Base-by-base conservation (phyloP, 2,329 filamentous ascomycete species). In the Fusarium mundagurra region DNA sequence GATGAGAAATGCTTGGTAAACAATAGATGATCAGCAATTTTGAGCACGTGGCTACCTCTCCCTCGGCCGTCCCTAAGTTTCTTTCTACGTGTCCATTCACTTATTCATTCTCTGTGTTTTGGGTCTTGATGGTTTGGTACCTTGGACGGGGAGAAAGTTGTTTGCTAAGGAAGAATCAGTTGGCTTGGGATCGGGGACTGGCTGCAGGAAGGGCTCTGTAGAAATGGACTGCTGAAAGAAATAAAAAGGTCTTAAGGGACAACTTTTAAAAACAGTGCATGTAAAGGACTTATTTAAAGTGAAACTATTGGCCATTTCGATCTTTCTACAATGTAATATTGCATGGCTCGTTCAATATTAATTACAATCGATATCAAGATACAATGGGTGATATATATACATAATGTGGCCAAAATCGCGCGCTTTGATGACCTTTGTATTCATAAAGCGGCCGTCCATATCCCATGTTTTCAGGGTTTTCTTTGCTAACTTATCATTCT, bases 11-110 rank as follows among this genome's bases (percentile, higher is more conserved):
- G 60, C 55, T 48, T 55, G 64, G 55, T 64, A 66, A 70, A 75
- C 65, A 59, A 60, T 75, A 75, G 69, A 75, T 64, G 72, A 61
- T 67, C 54, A 51, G 59, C 64, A 64, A 50, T 69, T 51, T 43
- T 43, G 54, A 59, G 44, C 69, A 58, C 47, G 31, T 47, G 38
- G 54, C 53, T 51, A 59, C 36, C 36, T 53, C 48, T 31, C 54
- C 48, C 60, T 53, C n/a, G n/a, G 43, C 31, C 16, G 39, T 29
- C 29, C 27, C 27, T 36, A 36, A 41, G 39, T 29, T 33, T 31
- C n/a, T 43, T 58, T 41, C 34, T 22, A 29, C 50, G n/a, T 69
- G 20, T 34, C 60, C 51, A n/a, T 54, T 58, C 36, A 48, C 44
- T 53, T 71, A 36, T 64, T 58, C 39, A n/a, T 69, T 59, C 48